Base-by-base conservation (phyloP, 1,284 basidiomycete genomes). In the Waitea zeae region DNA sequence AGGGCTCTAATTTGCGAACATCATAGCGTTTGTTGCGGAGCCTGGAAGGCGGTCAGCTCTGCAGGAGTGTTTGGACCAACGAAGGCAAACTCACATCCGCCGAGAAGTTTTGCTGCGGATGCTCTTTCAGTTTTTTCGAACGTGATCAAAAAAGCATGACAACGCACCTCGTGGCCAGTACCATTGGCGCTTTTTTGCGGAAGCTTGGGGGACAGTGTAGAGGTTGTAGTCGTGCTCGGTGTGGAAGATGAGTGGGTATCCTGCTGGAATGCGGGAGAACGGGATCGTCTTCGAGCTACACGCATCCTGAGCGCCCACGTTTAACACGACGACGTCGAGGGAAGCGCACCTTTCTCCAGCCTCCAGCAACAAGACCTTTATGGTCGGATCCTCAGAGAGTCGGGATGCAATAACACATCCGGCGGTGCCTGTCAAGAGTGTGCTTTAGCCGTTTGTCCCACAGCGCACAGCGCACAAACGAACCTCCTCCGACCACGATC, bases 391-490 rank as follows among this genome's bases (percentile, higher is more conserved):
- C 48, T 80, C 77, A 6, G 66, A 69, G 17, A 81, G 54, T 18
- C 77, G 61, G 3, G 70, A 59, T 3, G 77, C 77, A 22, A 80
- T 58, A 1, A 67, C 74, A 42, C 75, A 79, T 5, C 78, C 77
- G 2, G 71, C 64, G 5, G 77, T 77, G 5, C 76, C 75, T 76
- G 44, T 12, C 13, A 19, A 26, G 17, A 29, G 14, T 17, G 17
- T 13, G 19, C 30, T 3, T 19, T 14, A n/a, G 17, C n/a, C n/a
- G 13, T 30, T 32, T 12, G n/a, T 6, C 20, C 13, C 19, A 27
- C 15, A 17, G 18, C 3, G 15, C n/a, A 20, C 3, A 15, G 20
- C 17, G 17, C n/a, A 12, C 5, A 4, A 4, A 14, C n/a, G 12
- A 32, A 71, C 74, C 74, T 53, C 74, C 74, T 14, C 74, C 74